Conservation (phyloP, 1,284 basidiomycete genomes). For the Moesziomyces aphidis region DNA sequence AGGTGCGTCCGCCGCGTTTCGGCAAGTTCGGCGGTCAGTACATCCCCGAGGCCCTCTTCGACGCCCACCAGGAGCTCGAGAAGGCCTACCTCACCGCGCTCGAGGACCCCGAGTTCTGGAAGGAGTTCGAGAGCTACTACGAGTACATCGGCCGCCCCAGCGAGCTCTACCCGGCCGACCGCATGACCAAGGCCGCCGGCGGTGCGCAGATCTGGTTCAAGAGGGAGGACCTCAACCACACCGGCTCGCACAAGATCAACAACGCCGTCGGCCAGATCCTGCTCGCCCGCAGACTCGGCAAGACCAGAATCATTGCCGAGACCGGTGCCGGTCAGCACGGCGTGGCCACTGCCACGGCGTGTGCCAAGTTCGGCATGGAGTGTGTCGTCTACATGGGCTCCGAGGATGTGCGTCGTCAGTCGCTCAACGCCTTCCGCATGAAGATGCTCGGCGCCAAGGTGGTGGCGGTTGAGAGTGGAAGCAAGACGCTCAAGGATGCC, state of each 20-base stretch:
- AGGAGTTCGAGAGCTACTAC: conserved; percentile 88
- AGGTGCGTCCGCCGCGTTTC: conserved; percentile 78
- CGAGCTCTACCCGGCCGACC: conserved; percentile 79
- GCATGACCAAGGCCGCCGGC: conserved; percentile 80
- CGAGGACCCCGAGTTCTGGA: conserved; percentile 89
- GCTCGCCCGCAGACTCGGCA: conserved; percentile 89
- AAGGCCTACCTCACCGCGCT: conserved; percentile 87
- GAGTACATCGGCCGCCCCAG: conserved; percentile 87
- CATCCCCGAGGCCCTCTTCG: conserved; percentile 92
- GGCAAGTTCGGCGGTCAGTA: conserved; percentile 97
- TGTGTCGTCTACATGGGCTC: conserved; percentile 98
- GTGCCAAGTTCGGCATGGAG: conserved; percentile 94
- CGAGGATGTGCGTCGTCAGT: conserved; percentile 96
- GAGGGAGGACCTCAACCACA: conserved; percentile 83
- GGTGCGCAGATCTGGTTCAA: conserved; percentile 98
- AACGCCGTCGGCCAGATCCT: conserved; percentile 74
- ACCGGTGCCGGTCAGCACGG: conserved; percentile 99
- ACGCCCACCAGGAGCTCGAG: conserved; percentile 90
- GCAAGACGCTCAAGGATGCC: conserved; percentile 92
- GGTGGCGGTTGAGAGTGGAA: conserved; percentile 91
- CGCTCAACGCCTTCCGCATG: conserved; percentile 97
- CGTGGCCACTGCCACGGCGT: conserved; percentile 97
- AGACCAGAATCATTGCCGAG: conserved; percentile 97
- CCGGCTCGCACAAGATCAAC: conserved; percentile 68
- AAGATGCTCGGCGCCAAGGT: conserved; percentile 91